Evolutionary conservation across 805 yeast genomes (phyloP).

Genomic region (Candida yuanshanica): DNA sequence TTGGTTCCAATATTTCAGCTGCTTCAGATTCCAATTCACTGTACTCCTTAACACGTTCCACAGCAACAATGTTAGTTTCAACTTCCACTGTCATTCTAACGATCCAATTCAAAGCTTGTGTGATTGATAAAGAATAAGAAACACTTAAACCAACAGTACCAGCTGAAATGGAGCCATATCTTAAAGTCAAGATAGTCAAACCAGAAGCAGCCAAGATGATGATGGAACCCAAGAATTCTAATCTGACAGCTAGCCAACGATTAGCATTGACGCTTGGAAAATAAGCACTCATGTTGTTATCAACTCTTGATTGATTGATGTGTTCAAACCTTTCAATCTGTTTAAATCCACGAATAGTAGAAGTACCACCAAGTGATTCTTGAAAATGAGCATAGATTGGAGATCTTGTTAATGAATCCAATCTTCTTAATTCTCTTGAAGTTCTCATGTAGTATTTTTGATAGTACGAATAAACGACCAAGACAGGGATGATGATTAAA

Average conservation of each 20-base stretch:
- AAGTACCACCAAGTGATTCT: slow-evolving; percentile 71
- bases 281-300: slow-evolving; percentile 83
- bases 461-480: slow-evolving; percentile 58
- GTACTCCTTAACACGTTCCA: slow-evolving; percentile 90
- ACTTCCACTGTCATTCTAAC: slow-evolving; percentile 99
- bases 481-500: slow-evolving; percentile 65
- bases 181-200: slow-evolving; percentile 53
- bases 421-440: slow-evolving; percentile 76
- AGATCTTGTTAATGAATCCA: slow-evolving; percentile 73
- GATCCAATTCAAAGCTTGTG: slow-evolving; percentile 94
- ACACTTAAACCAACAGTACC: slow-evolving; percentile 94
- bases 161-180: slow-evolving; percentile 70
- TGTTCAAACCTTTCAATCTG: slow-evolving; percentile 59
- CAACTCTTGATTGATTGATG: slow-evolving; percentile 67
- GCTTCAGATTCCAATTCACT: slow-evolving; percentile 82
- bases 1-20: slow-evolving; percentile 55
- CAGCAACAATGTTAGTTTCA: slow-evolving; percentile 94
- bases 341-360: slow-evolving; percentile 68
- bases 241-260: slow-evolving; percentile 95
- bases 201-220: slow-evolving; percentile 86
- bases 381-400: slow-evolving; percentile 84
- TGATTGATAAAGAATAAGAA: slow-evolving; percentile 87
- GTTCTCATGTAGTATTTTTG: slow-evolving; percentile 73
- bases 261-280: slow-evolving; percentile 91
- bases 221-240: slow-evolving; percentile 85